These are phyloP conservation scores for Neckera pumila DNA, from an alignment of 225 moss, liverwort and hornwort species.

Conservation along the genomic window DNA sequence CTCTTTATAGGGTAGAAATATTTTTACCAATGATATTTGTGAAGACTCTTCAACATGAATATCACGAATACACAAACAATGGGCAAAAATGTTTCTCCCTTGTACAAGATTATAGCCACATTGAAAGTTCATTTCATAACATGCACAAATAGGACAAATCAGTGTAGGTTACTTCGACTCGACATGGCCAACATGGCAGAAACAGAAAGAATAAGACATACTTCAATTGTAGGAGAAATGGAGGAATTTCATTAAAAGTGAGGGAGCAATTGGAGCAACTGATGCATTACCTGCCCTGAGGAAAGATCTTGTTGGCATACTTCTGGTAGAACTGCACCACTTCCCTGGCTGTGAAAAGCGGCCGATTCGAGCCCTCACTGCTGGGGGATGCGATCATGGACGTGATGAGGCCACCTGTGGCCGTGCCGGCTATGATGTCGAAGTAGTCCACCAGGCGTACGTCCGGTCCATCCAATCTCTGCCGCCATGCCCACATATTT, in stretches of 20 bases:
- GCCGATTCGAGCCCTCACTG: constrained; percentile 32
- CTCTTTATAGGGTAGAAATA: neutral
- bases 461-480: constrained; percentile 43
- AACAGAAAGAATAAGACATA: neutral
- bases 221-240: neutral
- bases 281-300: constrained; percentile 15
- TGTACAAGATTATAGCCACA: neutral
- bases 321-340: constrained; percentile 51
- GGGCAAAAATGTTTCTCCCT: too few relatives aligned
- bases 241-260: neutral
- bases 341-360: constrained; percentile 46
- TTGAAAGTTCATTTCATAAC: neutral
- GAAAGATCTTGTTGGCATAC: constrained; percentile 42
- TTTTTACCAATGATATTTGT: neutral
- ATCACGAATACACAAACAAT: neutral
- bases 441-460: constrained; percentile 42
- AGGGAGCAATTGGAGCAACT: neutral
- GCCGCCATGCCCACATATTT: neutral
- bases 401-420: constrained; percentile 47
- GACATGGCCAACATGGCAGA: neutral
- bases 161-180: neutral
- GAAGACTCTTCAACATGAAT: neutral
- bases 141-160: neutral
- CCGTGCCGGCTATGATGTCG: constrained; percentile 40
- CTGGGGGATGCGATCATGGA: constrained; percentile 37